phyloP scores from a whole-genome alignment of 305 asterid species.

The Lippia alba region DNA sequence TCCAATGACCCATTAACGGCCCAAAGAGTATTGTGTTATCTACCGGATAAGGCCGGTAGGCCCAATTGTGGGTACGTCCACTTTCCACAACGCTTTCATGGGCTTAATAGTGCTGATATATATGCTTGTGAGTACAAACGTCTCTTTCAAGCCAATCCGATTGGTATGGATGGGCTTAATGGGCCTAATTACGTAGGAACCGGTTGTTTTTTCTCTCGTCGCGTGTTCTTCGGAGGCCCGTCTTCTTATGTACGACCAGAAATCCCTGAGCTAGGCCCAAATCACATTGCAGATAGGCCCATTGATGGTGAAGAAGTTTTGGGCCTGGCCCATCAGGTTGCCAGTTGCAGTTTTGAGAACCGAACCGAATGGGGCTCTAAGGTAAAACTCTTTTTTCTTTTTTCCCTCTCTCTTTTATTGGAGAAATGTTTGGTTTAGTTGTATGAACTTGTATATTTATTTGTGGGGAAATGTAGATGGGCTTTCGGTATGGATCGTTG shows the following conservation, averaged over 20 bases:
- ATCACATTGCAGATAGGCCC: constrained; percentile 43
- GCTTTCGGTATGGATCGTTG: constrained; percentile 80
- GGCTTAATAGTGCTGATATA: constrained; percentile 69
- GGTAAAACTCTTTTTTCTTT: constrained; percentile 39
- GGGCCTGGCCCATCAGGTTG: constrained; percentile 55
- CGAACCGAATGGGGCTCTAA: constrained; percentile 69
- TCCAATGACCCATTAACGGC: constrained; percentile 78
- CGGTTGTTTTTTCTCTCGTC: constrained; percentile 72
- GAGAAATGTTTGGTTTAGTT: neutral
- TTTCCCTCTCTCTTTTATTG: no score
- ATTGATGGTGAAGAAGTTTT: constrained; percentile 40
- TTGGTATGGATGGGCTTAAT: constrained; percentile 71
- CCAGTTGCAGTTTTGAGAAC: constrained; percentile 64
- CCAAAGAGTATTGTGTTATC: constrained; percentile 56
- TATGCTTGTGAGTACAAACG: constrained; percentile 65
- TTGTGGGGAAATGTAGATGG: constrained; percentile 47
- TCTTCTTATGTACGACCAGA: constrained; percentile 45
- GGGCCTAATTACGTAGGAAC: constrained; percentile 82
- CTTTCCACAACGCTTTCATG: constrained; percentile 76
- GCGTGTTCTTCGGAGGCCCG: constrained; percentile 72
- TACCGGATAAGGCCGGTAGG: constrained; percentile 38
- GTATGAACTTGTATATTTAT: neutral
- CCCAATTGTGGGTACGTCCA: constrained; percentile 68
- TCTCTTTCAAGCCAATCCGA: constrained; percentile 51
- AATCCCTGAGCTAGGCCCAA: constrained; percentile 55